Evolutionary conservation across 2,329 filamentous ascomycete species (phyloP).

Genomic region (Fusarium sp.): DNA sequence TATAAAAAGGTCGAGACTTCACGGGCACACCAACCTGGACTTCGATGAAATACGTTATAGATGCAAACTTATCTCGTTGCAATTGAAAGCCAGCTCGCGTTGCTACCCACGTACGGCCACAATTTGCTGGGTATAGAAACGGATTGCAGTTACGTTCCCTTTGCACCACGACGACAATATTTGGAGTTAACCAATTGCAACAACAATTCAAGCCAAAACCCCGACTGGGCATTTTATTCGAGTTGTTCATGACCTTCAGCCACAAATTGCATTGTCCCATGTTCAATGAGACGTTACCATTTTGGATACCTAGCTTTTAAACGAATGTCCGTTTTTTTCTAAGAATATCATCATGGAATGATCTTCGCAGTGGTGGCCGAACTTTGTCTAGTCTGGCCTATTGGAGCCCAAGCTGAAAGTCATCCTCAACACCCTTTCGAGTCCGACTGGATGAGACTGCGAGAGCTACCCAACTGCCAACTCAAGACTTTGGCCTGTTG

Average conservation of each 20-base stretch:
- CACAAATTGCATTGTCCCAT: background rate
- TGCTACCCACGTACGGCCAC: background rate
- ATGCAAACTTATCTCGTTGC: background rate
- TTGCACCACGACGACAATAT: background rate
- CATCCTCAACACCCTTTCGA: background rate
- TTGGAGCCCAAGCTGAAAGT: slow-evolving; percentile 23
- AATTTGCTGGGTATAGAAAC: background rate
- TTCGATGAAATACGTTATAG: background rate
- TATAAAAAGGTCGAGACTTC: slow-evolving; percentile 16
- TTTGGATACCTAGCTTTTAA: background rate
- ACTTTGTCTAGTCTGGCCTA: slow-evolving; percentile 32
- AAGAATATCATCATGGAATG: slow-evolving; percentile 27
- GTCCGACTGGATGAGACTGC: slow-evolving; percentile 13
- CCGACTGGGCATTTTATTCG: background rate
- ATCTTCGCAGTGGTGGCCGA: slow-evolving; percentile 30
- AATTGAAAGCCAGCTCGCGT: background rate
- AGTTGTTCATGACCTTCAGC: background rate
- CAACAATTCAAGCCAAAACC: background rate
- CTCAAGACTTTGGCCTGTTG: slow-evolving; percentile 19
- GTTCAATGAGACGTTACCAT: background rate
- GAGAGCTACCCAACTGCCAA: slow-evolving; percentile 9
- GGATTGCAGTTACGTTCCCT: background rate
- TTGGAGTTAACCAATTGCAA: background rate
- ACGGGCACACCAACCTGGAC: slow-evolving; percentile 25
- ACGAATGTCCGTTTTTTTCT: slow-evolving; percentile 8